A percentile compares a stretch with the other conserved stretches of the same genome.
Evolutionary conservation across 352 stramenopile species (phyloP).

Genomic region (Thalassiosira mediterranea): DNA sequence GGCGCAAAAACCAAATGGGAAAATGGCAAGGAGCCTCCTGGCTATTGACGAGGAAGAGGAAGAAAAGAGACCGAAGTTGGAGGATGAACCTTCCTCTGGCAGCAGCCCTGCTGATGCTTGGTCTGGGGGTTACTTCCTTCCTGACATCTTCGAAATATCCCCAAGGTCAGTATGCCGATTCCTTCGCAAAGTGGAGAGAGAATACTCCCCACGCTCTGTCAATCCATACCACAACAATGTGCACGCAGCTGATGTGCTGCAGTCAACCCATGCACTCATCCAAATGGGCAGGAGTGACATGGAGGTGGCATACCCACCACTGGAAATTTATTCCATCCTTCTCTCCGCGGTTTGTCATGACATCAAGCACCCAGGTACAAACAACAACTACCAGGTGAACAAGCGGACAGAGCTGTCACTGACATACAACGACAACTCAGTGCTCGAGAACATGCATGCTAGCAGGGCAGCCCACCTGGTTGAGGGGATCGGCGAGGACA

Average conservation of each 20-base stretch:
- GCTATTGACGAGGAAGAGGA: slow-evolving; percentile 8
- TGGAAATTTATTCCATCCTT: slow-evolving; percentile 70
- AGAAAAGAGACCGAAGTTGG: not conserved
- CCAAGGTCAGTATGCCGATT: slow-evolving; percentile 37
- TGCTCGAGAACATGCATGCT: slow-evolving; percentile 87
- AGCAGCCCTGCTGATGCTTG: not conserved
- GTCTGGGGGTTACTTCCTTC: slow-evolving; percentile 32
- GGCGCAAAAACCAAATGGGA: not conserved
- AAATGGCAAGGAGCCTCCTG: not conserved
- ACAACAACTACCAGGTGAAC: slow-evolving; percentile 90
- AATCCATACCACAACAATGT: slow-evolving; percentile 73
- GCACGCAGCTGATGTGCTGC: slow-evolving; percentile 70
- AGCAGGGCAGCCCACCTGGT: slow-evolving; percentile 30
- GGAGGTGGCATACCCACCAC: slow-evolving; percentile 7
- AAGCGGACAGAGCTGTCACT: slow-evolving; percentile 87
- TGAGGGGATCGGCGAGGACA: slow-evolving; percentile 19
- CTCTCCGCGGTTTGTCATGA: slow-evolving; percentile 89
- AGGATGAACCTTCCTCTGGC: not conserved
- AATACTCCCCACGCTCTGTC: slow-evolving; percentile 40
- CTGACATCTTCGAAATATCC: slow-evolving; percentile 35
- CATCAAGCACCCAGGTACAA: slow-evolving; percentile 90
- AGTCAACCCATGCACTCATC: slow-evolving; percentile 56
- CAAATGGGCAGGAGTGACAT: slow-evolving; percentile 31
- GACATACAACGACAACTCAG: slow-evolving; percentile 91
- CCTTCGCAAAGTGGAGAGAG: slow-evolving; percentile 54